Base-by-base conservation (phyloP, 1,139 yeast genomes). In the Diutina scorzettiae region DNA sequence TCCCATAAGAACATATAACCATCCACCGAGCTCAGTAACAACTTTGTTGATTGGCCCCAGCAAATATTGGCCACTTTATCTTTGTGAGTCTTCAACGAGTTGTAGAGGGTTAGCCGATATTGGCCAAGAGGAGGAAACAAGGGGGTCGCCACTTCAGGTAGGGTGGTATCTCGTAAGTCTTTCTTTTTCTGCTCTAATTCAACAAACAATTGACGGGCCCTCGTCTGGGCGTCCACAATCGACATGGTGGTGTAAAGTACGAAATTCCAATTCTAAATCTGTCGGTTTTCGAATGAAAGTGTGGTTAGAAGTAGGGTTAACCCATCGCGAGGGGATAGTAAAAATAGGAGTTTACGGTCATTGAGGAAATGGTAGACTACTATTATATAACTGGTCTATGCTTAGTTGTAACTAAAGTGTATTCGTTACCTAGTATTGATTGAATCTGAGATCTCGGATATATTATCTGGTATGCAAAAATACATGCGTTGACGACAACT, bases 1-100 rank as follows among this genome's bases (percentile, higher is more conserved):
- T 87, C 91, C 96, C 96, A 89, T 25, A 86, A 59, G 41, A 89
- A 68, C 66, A 86, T 69, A 53, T 76, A 82, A 2, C 96, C 96
- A 59, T 89, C 96, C 55, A 85, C 95, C 28, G 93, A 79, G 0
- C 87, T 86, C 37, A 87, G 76, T 9, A 86, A 61, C 2, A 89
- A 55, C 36, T 66, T 69, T 34, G 63, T 59, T 52, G 82, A 81
- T 1, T 64, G 55, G 42, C 79, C 71, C 91, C 95, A 83, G 43
- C 76, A 68, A 48, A 83, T 64, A 47, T 77, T 77, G 16, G 79
- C 71, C 19, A 87, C 72, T 55, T 87, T 85, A 52, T 79, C 81
- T 49, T 72, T 76, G 56, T 87, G 96, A 0, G 95, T 96, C 47
- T 64, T 70, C 42, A 83, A 63, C 0, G 74, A 65, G 44, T 58